phyloP scores from a whole-genome alignment of 345 rosid species.

The Populus alba region DNA sequence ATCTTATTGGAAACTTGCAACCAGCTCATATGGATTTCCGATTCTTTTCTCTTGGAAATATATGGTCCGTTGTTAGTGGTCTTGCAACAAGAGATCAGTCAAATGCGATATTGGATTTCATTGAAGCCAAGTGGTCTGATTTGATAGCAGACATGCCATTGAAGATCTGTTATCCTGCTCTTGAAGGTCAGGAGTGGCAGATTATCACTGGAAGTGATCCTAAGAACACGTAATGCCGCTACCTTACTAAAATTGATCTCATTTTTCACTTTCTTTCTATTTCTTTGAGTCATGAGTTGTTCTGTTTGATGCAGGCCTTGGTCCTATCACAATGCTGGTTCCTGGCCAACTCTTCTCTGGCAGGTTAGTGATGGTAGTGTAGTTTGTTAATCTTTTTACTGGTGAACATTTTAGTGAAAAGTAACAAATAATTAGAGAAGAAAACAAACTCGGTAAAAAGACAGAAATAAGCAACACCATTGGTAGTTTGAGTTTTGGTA shows the following conservation, averaged over 20 bases:
- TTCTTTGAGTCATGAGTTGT: neutral
- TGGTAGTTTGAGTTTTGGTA: neutral
- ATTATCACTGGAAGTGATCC: constrained; percentile 97
- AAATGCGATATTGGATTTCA: constrained; percentile 67
- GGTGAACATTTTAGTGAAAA: neutral
- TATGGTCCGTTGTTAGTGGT: constrained; percentile 78
- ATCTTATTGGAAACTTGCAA: constrained; percentile 84
- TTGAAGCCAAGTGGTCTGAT: constrained; percentile 90
- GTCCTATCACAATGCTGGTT: constrained; percentile 98
- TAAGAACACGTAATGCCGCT: constrained; percentile 72
- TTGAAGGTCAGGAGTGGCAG: constrained; percentile 89
- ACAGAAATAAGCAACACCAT: neutral
- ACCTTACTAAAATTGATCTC: neutral
- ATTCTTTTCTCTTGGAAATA: constrained; percentile 92
- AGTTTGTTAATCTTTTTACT: neutral
- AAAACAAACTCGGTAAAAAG: neutral
- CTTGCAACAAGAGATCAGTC: constrained; percentile 70
- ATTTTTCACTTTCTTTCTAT: neutral
- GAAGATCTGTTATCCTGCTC: constrained; percentile 87
- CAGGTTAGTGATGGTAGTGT: constrained; percentile 45
- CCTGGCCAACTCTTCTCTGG: constrained; percentile 98
- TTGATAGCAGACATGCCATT: constrained; percentile 92
- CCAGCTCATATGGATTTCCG: constrained; percentile 99
- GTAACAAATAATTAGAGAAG: neutral
- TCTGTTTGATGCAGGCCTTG: constrained; percentile 60